These are phyloP conservation scores for Penicillium cosmopolitanum DNA, from an alignment of 495 filamentous ascomycete genomes.

Conservation along the genomic window DNA sequence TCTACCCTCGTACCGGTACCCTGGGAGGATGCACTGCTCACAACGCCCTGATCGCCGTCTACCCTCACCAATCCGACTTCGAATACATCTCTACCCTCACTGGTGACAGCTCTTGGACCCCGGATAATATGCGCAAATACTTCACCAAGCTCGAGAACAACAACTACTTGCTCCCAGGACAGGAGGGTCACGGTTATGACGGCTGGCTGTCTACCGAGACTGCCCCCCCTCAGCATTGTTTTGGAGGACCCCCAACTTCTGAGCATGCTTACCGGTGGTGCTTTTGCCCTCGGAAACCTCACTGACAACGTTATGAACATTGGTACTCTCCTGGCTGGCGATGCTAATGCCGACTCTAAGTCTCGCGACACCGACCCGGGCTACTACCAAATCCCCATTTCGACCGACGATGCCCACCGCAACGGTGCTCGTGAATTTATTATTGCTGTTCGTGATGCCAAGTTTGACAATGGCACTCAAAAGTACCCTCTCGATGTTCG, in stretches of 20 bases:
- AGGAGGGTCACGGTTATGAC: constrained; percentile 55
- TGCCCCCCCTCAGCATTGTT: constrained; percentile 51
- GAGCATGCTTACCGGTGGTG: constrained; percentile 51
- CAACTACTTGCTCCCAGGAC: constrained; percentile 47
- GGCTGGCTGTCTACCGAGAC: constrained; percentile 60
- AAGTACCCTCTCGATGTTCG: constrained; percentile 62
- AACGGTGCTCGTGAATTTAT: constrained; percentile 58
- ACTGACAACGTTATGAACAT: constrained; percentile 43
- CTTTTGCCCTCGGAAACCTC: constrained; percentile 51
- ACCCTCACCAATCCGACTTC: constrained; percentile 50
- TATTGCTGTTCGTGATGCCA: constrained; percentile 51
- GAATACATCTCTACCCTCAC: constrained; percentile 46
- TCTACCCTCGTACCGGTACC: constrained; percentile 50
- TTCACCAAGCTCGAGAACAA: constrained; percentile 53
- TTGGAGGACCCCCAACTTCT: constrained; percentile 56
- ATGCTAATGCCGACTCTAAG: constrained; percentile 54
- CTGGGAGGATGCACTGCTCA: constrained; percentile 52
- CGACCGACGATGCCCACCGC: constrained; percentile 48
- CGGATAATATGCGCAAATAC: constrained; percentile 49
- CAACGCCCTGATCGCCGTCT: constrained; percentile 48
- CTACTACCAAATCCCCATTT: constrained; percentile 58
- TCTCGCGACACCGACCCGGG: constrained; percentile 41
- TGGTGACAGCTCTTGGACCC: constrained; percentile 46
- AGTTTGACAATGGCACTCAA: constrained; percentile 50
- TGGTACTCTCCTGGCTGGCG: constrained; percentile 48